phyloP scores from a whole-genome alignment of 805 yeast genomes.

The Peterozyma toletana region DNA sequence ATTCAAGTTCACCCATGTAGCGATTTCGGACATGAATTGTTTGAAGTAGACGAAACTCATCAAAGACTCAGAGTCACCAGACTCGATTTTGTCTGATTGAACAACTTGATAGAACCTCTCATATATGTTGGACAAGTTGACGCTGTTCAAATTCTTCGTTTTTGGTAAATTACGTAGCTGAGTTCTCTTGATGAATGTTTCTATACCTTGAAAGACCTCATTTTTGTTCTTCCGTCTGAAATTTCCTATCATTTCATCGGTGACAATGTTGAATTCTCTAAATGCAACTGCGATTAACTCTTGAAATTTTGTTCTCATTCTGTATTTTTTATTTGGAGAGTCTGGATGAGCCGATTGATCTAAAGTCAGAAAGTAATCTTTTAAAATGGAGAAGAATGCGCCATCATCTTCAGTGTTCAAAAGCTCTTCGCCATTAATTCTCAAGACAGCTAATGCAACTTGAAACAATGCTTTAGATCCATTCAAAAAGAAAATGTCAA shows the following conservation, averaged over 20 bases:
- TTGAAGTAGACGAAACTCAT: conserved; percentile 72
- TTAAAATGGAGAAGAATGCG: conserved; percentile 76
- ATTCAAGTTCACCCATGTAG: conserved; percentile 59
- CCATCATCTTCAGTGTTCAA: conserved; percentile 87
- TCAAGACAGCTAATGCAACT: conserved; percentile 85
- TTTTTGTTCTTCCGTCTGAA: conserved; percentile 67
- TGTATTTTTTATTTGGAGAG: conserved; percentile 54
- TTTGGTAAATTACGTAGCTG: conserved; percentile 83
- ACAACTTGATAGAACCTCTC: conserved; percentile 79
- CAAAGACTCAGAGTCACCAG: conserved; percentile 36
- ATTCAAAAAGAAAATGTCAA: conserved; percentile 84
- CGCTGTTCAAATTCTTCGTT: conserved; percentile 49
- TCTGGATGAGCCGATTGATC: conserved; percentile 77
- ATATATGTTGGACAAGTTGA: conserved; percentile 64
- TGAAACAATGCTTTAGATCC: conserved; percentile 89
- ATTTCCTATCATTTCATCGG: conserved; percentile 64
- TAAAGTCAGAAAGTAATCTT: conserved; percentile 69
- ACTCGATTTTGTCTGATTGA: conserved; percentile 50
- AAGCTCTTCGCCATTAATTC: conserved; percentile 81
- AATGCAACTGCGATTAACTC: conserved; percentile 87
- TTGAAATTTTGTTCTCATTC: conserved; percentile 77
- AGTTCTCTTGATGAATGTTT: conserved; percentile 84
- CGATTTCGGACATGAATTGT: conserved; percentile 68
- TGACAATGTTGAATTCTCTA: conserved; percentile 77
- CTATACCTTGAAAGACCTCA: conserved; percentile 78